A percentile compares a stretch with the other conserved stretches of the same genome.
phyloP scores from a whole-genome alignment of 2,329 filamentous ascomycete species.

The Cercospora zeina region DNA sequence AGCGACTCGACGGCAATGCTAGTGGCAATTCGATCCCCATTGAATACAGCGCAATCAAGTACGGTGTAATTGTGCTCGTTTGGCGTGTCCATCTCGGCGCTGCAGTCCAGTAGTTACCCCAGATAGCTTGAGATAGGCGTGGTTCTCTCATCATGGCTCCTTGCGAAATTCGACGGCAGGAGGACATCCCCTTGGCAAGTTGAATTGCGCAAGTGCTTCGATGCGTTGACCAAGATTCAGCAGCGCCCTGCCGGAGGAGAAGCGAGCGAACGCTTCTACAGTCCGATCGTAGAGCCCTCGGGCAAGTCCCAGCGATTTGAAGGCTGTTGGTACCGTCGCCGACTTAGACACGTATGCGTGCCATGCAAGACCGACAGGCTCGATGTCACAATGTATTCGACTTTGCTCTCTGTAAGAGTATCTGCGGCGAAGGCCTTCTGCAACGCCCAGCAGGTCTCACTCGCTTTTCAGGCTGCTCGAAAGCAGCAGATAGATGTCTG shows the following conservation, averaged over 20 bases:
- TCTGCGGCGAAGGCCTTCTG: neutral
- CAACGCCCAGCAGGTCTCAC: neutral
- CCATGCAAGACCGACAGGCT: slow-evolving; percentile 33
- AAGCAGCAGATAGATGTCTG: neutral
- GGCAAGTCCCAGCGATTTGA: neutral
- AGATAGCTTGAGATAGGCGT: slow-evolving; percentile 39
- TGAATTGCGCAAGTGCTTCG: slow-evolving; percentile 35
- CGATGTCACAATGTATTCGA: neutral
- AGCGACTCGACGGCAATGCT: neutral
- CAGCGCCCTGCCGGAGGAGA: slow-evolving; percentile 20
- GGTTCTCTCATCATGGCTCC: slow-evolving; percentile 44
- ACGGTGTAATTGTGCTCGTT: slow-evolving; percentile 45
- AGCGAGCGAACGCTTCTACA: slow-evolving; percentile 12
- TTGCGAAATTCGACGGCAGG: slow-evolving; percentile 45
- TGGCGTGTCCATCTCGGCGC: slow-evolving; percentile 39
- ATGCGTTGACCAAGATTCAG: neutral
- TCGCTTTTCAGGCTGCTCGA: neutral
- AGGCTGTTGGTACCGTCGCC: slow-evolving; percentile 19
- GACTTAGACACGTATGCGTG: slow-evolving; percentile 37
- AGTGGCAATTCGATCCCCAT: neutral
- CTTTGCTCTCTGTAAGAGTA: neutral
- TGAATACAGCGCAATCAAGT: slow-evolving; percentile 44
- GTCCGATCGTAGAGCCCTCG: slow-evolving; percentile 31
- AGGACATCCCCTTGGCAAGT: slow-evolving; percentile 34
- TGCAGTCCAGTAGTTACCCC: slow-evolving; percentile 40